A percentile compares a stretch with the other conserved stretches of the same genome.
Evolutionary conservation across 768 basidiomycete species (phyloP).

Genomic region (Russula olivacea): DNA sequence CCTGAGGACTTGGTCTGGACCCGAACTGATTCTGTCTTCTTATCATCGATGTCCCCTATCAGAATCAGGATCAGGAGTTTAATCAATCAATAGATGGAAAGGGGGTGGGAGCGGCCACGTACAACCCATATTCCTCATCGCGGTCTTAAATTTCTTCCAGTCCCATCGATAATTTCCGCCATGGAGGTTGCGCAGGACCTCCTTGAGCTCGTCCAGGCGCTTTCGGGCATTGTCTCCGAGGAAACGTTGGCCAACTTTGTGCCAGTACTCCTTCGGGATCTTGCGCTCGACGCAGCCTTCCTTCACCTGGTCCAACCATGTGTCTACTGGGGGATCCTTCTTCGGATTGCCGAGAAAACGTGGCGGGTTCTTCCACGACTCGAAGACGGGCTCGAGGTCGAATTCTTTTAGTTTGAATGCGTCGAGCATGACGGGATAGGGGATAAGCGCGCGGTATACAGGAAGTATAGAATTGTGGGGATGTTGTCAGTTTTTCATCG

Average conservation of each 20-base stretch:
- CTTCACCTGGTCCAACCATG: slow-evolving; percentile 69
- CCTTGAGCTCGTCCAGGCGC: slow-evolving; percentile 65
- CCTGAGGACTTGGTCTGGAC: slow-evolving; percentile 48
- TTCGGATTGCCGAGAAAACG: slow-evolving; percentile 60
- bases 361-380: slow-evolving; percentile 61
- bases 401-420: slow-evolving; percentile 78
- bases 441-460: neutral
- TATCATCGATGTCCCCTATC: slow-evolving; percentile 61
- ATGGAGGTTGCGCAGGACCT: slow-evolving; percentile 65
- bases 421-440: slow-evolving; percentile 43
- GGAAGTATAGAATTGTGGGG: slow-evolving; percentile 3
- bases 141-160: slow-evolving; percentile 77
- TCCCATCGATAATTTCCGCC: slow-evolving; percentile 76
- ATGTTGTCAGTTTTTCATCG: neutral
- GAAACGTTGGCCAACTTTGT: slow-evolving; percentile 73
- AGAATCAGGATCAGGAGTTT: neutral
- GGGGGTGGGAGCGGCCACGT: slow-evolving; percentile 31
- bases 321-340: slow-evolving; percentile 63
- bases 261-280: slow-evolving; percentile 77
- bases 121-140: slow-evolving; percentile 81
- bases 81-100: neutral
- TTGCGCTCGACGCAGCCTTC: slow-evolving; percentile 63
- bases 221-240: slow-evolving; percentile 65
- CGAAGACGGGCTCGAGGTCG: slow-evolving; percentile 62
- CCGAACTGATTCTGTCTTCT: slow-evolving; percentile 55